Evolutionary conservation across 305 asterid genomes (phyloP).

Genomic region (Fraxinus paxiana): DNA sequence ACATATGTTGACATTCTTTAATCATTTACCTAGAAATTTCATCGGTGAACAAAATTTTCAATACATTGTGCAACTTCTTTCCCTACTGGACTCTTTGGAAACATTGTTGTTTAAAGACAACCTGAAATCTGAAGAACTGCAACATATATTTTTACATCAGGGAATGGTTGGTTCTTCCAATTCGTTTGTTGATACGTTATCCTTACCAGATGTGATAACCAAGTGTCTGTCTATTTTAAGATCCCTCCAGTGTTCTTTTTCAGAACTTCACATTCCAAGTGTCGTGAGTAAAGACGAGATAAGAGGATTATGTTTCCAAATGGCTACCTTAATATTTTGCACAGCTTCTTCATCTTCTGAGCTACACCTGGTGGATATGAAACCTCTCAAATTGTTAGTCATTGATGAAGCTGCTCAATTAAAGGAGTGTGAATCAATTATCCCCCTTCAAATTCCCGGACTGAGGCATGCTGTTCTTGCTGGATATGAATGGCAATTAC

Average conservation of each 20-base stretch:
- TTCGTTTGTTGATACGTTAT: slow-evolving; percentile 10
- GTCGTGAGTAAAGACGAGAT: not conserved
- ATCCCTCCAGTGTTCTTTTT: slow-evolving; percentile 32
- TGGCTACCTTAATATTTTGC: slow-evolving; percentile 55
- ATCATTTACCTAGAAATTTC: slow-evolving; percentile 48
- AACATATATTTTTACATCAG: slow-evolving; percentile 25
- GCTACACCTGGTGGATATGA: slow-evolving; percentile 34
- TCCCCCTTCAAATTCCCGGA: slow-evolving; percentile 54
- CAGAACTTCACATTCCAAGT: slow-evolving; percentile 33
- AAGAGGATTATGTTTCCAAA: slow-evolving; percentile 39
- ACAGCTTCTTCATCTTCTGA: slow-evolving; percentile 51
- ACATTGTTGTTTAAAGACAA: slow-evolving; percentile 34
- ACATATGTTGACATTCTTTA: slow-evolving; percentile 35
- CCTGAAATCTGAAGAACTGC: slow-evolving; percentile 32
- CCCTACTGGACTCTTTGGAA: slow-evolving; percentile 37
- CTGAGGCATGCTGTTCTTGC: slow-evolving; percentile 53
- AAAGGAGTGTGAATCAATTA: slow-evolving; percentile 59
- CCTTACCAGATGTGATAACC: slow-evolving; percentile 31
- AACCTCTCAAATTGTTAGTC: slow-evolving; percentile 46
- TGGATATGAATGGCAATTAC: slow-evolving; percentile 68
- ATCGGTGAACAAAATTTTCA: slow-evolving; percentile 31
- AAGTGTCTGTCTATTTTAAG: slow-evolving; percentile 31
- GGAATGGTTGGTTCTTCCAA: slow-evolving; percentile 5
- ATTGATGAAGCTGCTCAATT: slow-evolving; percentile 76
- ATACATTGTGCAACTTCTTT: slow-evolving; percentile 28